Percentiles rank a stretch among this genome's conserved stretches.
Conservation (phyloP, 768 basidiomycete species). For the Kwoniella bestiolae region DNA sequence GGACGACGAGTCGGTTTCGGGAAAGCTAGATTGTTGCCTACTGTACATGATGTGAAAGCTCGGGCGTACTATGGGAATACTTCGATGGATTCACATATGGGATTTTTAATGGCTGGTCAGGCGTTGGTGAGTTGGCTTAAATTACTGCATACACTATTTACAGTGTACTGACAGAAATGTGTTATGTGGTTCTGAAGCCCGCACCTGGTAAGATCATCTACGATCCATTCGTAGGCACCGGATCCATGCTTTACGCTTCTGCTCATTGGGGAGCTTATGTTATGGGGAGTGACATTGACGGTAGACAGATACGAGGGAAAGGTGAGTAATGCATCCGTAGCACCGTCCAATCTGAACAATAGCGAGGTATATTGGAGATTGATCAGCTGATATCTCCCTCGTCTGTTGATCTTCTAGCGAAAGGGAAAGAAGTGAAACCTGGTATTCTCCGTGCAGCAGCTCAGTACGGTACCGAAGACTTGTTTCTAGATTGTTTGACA, state of each 20-base stretch:
- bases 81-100: constrained; percentile 96
- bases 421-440: constrained; percentile 57
- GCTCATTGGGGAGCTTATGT: constrained; percentile 86
- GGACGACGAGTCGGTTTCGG: constrained; percentile 49
- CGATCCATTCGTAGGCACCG: constrained; percentile 94
- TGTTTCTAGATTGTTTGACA: constrained; percentile 81
- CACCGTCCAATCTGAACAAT: no score
- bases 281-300: constrained; percentile 94
- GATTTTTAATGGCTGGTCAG: constrained; percentile 95
- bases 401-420: constrained; percentile 17
- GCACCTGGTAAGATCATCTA: constrained; percentile 88
- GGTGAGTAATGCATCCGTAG: no score
- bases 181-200: constrained; percentile 62
- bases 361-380: no score
- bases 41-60: constrained; percentile 74
- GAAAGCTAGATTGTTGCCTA: constrained; percentile 61
- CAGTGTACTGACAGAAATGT: background rate
- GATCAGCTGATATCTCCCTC: background rate
- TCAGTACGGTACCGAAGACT: constrained; percentile 76
- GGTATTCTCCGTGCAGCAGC: constrained; percentile 79
- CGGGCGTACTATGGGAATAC: constrained; percentile 91
- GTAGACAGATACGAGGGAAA: constrained; percentile 95
- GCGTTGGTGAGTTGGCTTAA: constrained; percentile 66
- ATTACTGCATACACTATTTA: background rate
- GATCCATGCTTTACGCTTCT: constrained; percentile 65